A percentile compares a stretch with the other conserved stretches of the same genome.
These are phyloP conservation scores for Botrytis squamosa DNA, from an alignment of 2,329 filamentous ascomycete genomes.

Conservation along the genomic window DNA sequence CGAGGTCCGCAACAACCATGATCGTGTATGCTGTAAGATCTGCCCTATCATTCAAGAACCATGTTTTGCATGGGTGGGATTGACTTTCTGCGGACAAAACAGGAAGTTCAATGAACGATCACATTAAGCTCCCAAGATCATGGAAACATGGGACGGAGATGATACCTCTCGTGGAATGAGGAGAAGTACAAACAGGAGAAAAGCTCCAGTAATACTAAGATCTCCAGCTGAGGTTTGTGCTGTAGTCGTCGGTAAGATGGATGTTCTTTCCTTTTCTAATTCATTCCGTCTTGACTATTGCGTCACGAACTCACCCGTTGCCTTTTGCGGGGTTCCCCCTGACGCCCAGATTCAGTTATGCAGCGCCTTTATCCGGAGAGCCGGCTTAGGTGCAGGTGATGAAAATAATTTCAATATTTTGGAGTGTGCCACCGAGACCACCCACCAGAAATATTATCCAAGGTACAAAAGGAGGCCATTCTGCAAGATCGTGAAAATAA, in stretches of 20 bases:
- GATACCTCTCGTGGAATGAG: not conserved
- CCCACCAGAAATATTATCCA: not conserved
- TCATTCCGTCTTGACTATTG: not conserved
- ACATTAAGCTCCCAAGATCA: not conserved
- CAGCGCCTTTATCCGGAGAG: not conserved
- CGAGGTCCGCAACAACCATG: not conserved
- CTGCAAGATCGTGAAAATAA: not conserved
- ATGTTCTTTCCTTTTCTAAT: not conserved
- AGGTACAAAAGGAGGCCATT: not conserved
- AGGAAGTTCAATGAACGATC: conserved; percentile 11
- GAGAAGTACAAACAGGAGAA: not conserved
- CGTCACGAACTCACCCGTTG: not conserved
- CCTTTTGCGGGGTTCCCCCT: not conserved
- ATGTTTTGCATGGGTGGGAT: conserved; percentile 4
- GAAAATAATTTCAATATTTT: not conserved
- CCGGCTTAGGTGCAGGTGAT: not conserved
- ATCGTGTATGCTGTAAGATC: not conserved
- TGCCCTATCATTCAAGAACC: not conserved
- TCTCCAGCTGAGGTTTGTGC: not conserved
- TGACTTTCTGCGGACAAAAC: not conserved
- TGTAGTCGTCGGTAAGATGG: not conserved
- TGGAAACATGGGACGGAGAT: conserved; percentile 3
- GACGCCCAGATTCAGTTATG: not conserved
- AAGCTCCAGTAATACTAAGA: not conserved
- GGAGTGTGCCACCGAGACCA: not conserved